phyloP scores from a whole-genome alignment of 2,329 filamentous ascomycete genomes.

The Sclerotinia nivalis region DNA sequence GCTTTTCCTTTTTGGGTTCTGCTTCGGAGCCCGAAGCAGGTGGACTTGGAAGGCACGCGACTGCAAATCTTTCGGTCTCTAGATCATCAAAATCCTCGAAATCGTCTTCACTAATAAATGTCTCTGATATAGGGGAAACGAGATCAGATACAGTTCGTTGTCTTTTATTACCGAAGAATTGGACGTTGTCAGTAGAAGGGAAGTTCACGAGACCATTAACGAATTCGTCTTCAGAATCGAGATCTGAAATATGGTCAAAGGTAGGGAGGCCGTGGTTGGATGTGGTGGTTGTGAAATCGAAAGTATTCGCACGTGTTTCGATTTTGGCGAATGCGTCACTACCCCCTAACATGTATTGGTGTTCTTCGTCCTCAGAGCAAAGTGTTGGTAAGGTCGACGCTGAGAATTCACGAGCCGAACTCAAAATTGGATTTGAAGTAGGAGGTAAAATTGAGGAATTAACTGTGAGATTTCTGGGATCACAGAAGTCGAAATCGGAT shows the following conservation, averaged over 20 bases:
- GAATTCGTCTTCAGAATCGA: constrained; percentile 90
- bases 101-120: constrained; percentile 74
- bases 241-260: constrained; percentile 84
- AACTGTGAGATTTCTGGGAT: constrained; percentile 86
- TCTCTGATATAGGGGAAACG: constrained; percentile 71
- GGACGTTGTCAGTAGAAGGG: constrained; percentile 56
- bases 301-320: constrained; percentile 53
- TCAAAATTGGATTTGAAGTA: constrained; percentile 42
- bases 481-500: constrained; percentile 78
- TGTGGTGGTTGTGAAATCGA: constrained; percentile 44
- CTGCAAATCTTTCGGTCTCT: constrained; percentile 62
- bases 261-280: constrained; percentile 63
- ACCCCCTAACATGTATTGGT: constrained; percentile 49
- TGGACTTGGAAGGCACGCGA: constrained; percentile 63
- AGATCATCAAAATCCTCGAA: constrained; percentile 76
- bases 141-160: constrained; percentile 67
- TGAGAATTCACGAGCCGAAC: constrained; percentile 61
- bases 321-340: constrained; percentile 20
- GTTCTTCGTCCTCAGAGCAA: constrained; percentile 63
- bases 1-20: constrained; percentile 57
- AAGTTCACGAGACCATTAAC: constrained; percentile 73
- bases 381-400: constrained; percentile 56
- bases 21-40: constrained; percentile 53
- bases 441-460: constrained; percentile 47
- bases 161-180: constrained; percentile 66